Percentiles rank a stretch among this genome's conserved stretches.
Conservation (phyloP, 768 basidiomycete species). For the Mycena vulgaris region DNA sequence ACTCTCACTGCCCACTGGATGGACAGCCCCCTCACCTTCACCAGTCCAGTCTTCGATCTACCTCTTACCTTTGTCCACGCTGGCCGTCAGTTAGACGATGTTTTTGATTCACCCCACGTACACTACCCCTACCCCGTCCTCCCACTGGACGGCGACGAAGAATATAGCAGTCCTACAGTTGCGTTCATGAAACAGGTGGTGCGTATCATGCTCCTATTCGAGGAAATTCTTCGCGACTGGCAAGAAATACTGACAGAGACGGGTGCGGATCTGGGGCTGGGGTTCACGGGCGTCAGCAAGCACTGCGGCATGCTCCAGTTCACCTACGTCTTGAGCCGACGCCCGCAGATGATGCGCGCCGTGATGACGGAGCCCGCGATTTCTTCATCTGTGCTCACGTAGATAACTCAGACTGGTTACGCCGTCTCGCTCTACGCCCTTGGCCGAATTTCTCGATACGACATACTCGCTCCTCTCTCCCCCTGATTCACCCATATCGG, state of each 20-base stretch:
- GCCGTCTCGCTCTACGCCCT: neutral
- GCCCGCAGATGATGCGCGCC: neutral
- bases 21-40: constrained; percentile 7
- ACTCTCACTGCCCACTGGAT: constrained; percentile 10
- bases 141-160: too few relatives aligned
- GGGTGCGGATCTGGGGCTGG: constrained; percentile 11
- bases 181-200: constrained; percentile 15
- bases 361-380: neutral
- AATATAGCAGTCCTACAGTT: constrained; percentile 5
- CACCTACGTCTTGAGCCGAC: constrained; percentile 6
- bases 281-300: neutral
- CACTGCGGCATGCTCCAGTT: constrained; percentile 18
- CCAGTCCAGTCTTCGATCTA: neutral
- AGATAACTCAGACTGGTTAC: too few relatives aligned
- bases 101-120: too few relatives aligned
- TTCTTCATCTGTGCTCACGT: neutral
- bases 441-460: constrained; percentile 8
- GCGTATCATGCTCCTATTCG: neutral
- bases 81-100: too few relatives aligned
- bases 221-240: neutral
- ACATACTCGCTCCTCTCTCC: neutral
- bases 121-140: too few relatives aligned
- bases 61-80: neutral
- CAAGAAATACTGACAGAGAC: neutral
- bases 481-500: too few relatives aligned